Conservation (phyloP, 2,329 filamentous ascomycete species). For the Talaromyces sp. region DNA sequence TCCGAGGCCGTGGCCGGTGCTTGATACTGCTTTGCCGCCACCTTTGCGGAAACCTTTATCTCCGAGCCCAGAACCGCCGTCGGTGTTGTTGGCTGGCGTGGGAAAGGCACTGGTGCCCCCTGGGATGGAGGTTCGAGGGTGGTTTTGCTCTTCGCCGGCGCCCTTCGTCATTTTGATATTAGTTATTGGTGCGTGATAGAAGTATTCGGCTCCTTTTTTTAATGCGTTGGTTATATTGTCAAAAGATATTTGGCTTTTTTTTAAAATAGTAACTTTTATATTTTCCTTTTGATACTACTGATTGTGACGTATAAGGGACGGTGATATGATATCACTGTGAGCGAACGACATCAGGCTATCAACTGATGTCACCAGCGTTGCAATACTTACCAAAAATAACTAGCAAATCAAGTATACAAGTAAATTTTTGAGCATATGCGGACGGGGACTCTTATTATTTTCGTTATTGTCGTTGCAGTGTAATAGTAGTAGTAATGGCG, state of each 20-base stretch:
- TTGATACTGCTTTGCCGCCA: not conserved
- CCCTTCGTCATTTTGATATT: conserved; percentile 1
- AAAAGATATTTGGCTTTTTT: no score
- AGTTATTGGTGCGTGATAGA: not conserved
- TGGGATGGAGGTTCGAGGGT: conserved; percentile 1
- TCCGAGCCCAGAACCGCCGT: conserved; percentile 8
- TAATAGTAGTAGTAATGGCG: no score
- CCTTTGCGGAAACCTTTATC: conserved; percentile 9
- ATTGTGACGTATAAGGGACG: not conserved
- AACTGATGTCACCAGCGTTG: not conserved
- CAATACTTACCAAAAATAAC: not conserved
- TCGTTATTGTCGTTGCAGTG: no score
- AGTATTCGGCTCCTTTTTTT: no score
- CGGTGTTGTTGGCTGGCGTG: conserved; percentile 12
- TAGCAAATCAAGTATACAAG: not conserved
- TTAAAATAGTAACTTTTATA: no score
- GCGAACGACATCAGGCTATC: not conserved
- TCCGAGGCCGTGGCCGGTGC: conserved; percentile 5
- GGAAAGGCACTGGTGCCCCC: conserved; percentile 10
- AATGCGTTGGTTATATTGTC: no score
- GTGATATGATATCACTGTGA: conserved; percentile 11
- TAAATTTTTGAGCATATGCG: not conserved
- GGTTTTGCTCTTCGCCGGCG: conserved; percentile 8
- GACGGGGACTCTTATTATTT: not conserved
- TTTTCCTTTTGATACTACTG: not conserved